Conservation (phyloP, 73 alveolate genomes). For the Paramecium pentaurelia region DNA sequence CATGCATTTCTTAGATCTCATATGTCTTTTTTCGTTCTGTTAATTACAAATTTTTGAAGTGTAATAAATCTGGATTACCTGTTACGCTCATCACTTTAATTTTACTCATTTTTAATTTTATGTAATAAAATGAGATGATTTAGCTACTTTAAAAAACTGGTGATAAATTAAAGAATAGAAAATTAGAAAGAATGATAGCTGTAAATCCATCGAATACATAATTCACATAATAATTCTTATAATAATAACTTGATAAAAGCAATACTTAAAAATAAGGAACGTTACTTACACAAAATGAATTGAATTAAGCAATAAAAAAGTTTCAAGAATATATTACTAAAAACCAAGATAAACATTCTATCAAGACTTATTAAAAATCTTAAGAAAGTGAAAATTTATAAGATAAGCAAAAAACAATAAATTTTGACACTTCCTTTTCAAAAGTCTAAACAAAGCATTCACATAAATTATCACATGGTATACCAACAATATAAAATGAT, state of each 20-base stretch:
- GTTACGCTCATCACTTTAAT: constrained; percentile 32
- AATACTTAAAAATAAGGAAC: background rate
- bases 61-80: constrained; percentile 26
- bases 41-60: background rate
- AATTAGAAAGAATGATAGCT: background rate
- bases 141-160: background rate
- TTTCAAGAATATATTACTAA: background rate
- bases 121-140: background rate
- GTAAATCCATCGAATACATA: background rate
- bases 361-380: background rate
- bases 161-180: background rate
- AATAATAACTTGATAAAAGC: background rate
- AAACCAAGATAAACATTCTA: background rate
- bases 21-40: constrained; percentile 1
- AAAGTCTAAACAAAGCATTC: background rate
- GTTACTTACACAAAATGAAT: background rate
- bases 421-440: background rate
- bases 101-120: constrained; percentile 26
- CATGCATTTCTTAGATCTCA: constrained; percentile 27
- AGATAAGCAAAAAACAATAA: background rate
- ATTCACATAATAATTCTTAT: background rate
- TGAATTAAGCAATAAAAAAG: background rate
- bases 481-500: background rate
- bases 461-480: background rate
- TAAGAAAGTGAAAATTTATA: background rate